Base-by-base conservation (phyloP, 345 rosid species). In the Ceriops zippeliana region DNA sequence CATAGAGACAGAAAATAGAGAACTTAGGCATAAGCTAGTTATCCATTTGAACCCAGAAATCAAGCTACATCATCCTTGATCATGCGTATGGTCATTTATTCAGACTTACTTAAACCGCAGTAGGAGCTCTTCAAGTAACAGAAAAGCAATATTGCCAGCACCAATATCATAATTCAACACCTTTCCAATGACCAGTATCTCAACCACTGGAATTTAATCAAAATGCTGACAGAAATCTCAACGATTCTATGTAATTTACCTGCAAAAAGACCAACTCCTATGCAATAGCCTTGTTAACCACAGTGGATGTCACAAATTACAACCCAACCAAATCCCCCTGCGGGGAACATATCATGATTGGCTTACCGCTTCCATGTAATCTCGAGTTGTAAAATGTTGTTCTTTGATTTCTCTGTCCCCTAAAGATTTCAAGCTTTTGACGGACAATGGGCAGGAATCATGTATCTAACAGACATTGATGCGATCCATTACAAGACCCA, bases 331-430 rank as follows among this genome's bases (percentile, higher is more conserved):
- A 67, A 24, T 6, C 1, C 49, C 9, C 37, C 1, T 34, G 34
- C 34, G 1, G 37, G 37, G 11, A 64, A 1, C 30, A 59, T 37
- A 38, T 3, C 24, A 56, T 17, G 59, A 60, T 31, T n/a, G 61
- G 58, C 91, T 76, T 83, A 92, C 97, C 13, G 91, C 96, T 73
- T 90, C 93, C 32, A 79, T 20, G 75, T 86, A 89, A 82, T 93
- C 98, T 16, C 86, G 70, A 67, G 69, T 63, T 21, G 82, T 81
- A 68, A 90, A 90, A 75, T 87, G 90, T 60, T 93, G 90, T n/a
- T 83, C 90, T 11, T 60, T 72, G 54, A 93, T 93, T 71, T 73
- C 53, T 22, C 65, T 58, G 71, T 87, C 93, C 24, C 88, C 87
- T 73, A 83, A 70, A 31, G 79, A 74, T 77, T 86, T 89, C 68